Evolutionary conservation across 2,329 filamentous ascomycete genomes (phyloP).

Genomic region (Paradendryphiella salina): DNA sequence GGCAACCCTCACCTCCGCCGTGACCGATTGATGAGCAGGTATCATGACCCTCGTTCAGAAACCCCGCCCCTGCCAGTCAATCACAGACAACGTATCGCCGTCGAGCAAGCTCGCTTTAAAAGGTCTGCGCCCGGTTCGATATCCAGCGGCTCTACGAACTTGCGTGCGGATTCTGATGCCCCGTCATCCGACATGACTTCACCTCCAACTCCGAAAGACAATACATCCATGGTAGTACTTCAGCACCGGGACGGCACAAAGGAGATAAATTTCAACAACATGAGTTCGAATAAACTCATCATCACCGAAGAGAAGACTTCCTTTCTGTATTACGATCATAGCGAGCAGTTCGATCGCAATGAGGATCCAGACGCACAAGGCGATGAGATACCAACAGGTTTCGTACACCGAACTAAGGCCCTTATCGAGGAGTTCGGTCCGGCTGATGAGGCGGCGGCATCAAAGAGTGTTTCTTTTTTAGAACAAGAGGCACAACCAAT

Average conservation of each 20-base stretch:
- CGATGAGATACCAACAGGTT: slow-evolving; percentile 40
- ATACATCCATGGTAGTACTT: slow-evolving; percentile 41
- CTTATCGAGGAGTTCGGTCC: slow-evolving; percentile 46
- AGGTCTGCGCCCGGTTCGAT: slow-evolving; percentile 30
- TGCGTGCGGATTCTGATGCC: slow-evolving; percentile 45
- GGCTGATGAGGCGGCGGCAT: slow-evolving; percentile 6
- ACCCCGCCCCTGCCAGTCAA: slow-evolving; percentile 32
- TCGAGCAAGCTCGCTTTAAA: slow-evolving; percentile 26
- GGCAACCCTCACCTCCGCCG: slow-evolving; percentile 20
- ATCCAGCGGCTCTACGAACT: slow-evolving; percentile 39
- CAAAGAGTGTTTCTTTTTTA: slow-evolving; percentile 13
- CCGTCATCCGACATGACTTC: slow-evolving; percentile 52
- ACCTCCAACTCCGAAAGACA: slow-evolving; percentile 50
- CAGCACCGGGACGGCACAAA: slow-evolving; percentile 20
- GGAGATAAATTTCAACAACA: slow-evolving; percentile 39
- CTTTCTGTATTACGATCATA: slow-evolving; percentile 44
- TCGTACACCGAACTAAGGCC: slow-evolving; percentile 44
- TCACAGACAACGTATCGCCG: slow-evolving; percentile 24
- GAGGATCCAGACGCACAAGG: slow-evolving; percentile 20
- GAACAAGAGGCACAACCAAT: slow-evolving; percentile 3
- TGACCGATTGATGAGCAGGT: slow-evolving; percentile 9
- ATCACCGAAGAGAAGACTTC: slow-evolving; percentile 25
- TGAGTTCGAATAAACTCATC: slow-evolving; percentile 11
- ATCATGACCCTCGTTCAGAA: slow-evolving; percentile 16
- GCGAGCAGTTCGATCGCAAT: slow-evolving; percentile 43